Conservation (phyloP, 768 basidiomycete species). For the Panus rudis region DNA sequence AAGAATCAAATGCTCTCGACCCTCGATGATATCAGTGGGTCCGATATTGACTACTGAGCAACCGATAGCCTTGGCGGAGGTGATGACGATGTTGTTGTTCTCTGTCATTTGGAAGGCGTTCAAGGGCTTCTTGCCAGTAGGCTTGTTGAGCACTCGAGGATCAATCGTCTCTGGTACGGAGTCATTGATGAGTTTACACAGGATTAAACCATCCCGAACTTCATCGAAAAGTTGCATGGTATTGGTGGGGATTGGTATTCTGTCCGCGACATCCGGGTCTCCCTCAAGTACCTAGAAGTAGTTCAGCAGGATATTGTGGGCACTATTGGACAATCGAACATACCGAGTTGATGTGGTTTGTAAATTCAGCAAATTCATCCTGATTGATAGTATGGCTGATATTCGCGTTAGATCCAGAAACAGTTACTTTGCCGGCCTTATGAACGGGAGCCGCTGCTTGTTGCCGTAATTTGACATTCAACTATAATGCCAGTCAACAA, state of each 20-base stretch:
- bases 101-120: constrained; percentile 99
- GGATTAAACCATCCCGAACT: constrained; percentile 88
- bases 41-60: constrained; percentile 99
- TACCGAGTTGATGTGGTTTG: constrained; percentile 96
- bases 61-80: constrained; percentile 95
- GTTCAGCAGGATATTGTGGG: constrained; percentile 6
- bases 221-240: constrained; percentile 99
- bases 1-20: constrained; percentile 92
- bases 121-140: constrained; percentile 69
- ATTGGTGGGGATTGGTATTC: constrained; percentile 88
- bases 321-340: constrained; percentile 21
- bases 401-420: constrained; percentile 91
- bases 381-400: constrained; percentile 97
- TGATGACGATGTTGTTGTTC: constrained; percentile 99
- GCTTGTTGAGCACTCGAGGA: constrained; percentile 94
- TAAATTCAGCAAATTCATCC: constrained; percentile 92
- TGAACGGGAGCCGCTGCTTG: constrained; percentile 37
- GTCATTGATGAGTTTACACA: constrained; percentile 98
- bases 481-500: constrained; percentile 39
- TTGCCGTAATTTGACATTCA: constrained; percentile 73
- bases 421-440: constrained; percentile 85
- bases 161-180: constrained; percentile 99
- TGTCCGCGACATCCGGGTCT: constrained; percentile 74
- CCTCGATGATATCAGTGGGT: constrained; percentile 85
- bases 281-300: constrained; percentile 74